Evolutionary conservation across 352 stramenopile genomes (phyloP).

Genomic region (Globisporangium heterothallicum): DNA sequence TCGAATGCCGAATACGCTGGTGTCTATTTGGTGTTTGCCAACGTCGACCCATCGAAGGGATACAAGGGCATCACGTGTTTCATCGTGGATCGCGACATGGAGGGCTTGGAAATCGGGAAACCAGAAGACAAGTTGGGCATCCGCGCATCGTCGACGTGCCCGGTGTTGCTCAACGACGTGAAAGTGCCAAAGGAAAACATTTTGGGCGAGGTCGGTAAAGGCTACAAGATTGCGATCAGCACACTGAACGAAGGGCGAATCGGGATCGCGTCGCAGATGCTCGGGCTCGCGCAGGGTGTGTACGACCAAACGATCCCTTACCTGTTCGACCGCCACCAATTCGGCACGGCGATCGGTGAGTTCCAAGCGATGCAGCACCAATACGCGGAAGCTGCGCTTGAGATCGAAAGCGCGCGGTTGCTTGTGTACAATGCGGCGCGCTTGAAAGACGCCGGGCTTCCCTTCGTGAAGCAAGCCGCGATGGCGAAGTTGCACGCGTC

Average conservation of each 20-base stretch:
- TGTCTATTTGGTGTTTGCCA: constrained; percentile 96
- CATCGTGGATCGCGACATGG: constrained; percentile 92
- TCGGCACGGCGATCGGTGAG: constrained; percentile 91
- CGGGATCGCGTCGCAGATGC: constrained; percentile 96
- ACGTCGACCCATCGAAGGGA: constrained; percentile 85
- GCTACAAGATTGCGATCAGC: constrained; percentile 97
- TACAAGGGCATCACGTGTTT: constrained; percentile 99
- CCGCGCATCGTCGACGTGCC: constrained; percentile 93
- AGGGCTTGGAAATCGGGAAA: constrained; percentile 91
- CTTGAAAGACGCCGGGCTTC: constrained; percentile 90
- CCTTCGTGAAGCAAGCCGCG: constrained; percentile 96
- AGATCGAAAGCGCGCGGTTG: constrained; percentile 91
- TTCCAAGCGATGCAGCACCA: constrained; percentile 97
- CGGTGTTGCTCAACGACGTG: constrained; percentile 93
- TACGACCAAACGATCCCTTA: constrained; percentile 96
- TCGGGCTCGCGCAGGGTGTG: constrained; percentile 94
- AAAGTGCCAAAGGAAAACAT: constrained; percentile 92
- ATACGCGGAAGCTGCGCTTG: constrained; percentile 92
- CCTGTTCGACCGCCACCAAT: constrained; percentile 94
- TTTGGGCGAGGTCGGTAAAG: constrained; percentile 90
- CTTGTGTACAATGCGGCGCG: constrained; percentile 94
- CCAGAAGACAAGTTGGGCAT: constrained; percentile 97
- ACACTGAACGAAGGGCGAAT: constrained; percentile 96
- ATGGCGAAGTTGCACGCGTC: constrained; percentile 96
- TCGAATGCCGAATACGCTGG: constrained; percentile 94